A percentile compares a stretch with the other conserved stretches of the same genome.
Conservation (phyloP, 2,329 filamentous ascomycete genomes). For the Stachybotrys elegans region DNA sequence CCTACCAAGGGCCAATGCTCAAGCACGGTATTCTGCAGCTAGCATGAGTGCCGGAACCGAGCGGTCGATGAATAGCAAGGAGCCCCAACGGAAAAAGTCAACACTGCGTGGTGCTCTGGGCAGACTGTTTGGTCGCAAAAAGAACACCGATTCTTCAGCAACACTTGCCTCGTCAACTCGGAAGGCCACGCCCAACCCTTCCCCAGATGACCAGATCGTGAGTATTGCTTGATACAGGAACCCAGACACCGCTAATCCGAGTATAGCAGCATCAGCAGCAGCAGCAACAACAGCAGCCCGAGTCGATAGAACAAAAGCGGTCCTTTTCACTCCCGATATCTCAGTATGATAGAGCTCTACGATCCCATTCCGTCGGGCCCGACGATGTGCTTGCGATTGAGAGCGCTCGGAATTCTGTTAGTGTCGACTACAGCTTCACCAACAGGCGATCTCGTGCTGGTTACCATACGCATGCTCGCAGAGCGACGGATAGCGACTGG, state of each 20-base stretch:
- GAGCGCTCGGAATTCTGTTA: slow-evolving; percentile 48
- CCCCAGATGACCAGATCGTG: not conserved
- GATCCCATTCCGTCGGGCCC: slow-evolving; percentile 56
- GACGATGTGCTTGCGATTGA: slow-evolving; percentile 50
- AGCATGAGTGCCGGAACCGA: slow-evolving; percentile 37
- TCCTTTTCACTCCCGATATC: slow-evolving; percentile 55
- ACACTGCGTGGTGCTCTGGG: slow-evolving; percentile 51
- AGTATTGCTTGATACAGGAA: too few relatives aligned
- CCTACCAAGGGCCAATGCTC: slow-evolving; percentile 15
- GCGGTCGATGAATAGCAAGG: slow-evolving; percentile 13
- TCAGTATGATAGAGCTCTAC: slow-evolving; percentile 54
- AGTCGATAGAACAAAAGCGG: slow-evolving; percentile 28
- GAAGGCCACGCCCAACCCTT: not conserved
- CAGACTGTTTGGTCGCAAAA: slow-evolving; percentile 54
- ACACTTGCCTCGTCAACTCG: not conserved
- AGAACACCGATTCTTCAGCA: slow-evolving; percentile 31
- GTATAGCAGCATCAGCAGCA: too few relatives aligned
- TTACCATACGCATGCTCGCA: slow-evolving; percentile 9
- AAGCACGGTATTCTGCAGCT: slow-evolving; percentile 39
- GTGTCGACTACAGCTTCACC: slow-evolving; percentile 34
- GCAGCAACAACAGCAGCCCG: slow-evolving; percentile 9
- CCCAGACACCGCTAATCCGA: too few relatives aligned
- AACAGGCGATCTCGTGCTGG: slow-evolving; percentile 22
- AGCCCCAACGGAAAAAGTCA: slow-evolving; percentile 50
- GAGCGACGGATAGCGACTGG: slow-evolving; percentile 34